Percentiles rank a stretch among this genome's conserved stretches.
Conservation (phyloP, 176 grass and related monocot species). For the Elymus sibiricus region DNA sequence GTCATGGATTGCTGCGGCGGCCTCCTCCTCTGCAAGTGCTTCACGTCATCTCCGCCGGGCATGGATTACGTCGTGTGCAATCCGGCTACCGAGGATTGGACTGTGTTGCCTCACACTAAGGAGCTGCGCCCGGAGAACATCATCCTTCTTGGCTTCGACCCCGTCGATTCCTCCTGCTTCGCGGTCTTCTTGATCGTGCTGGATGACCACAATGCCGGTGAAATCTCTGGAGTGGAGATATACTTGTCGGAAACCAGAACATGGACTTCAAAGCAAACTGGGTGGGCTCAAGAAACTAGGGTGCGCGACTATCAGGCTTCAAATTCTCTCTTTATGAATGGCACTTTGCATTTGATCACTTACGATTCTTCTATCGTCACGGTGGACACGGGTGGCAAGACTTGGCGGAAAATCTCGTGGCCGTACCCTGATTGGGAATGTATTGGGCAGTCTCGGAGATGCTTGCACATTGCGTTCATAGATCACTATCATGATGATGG, state of each 20-base stretch:
- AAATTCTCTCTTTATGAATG: too few relatives aligned
- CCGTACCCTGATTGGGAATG: neutral
- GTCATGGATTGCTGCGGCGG: neutral
- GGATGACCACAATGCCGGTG: neutral
- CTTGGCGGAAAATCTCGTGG: neutral
- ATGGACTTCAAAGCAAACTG: neutral
- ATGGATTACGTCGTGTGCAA: neutral
- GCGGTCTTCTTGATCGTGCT: neutral
- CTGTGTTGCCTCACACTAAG: neutral
- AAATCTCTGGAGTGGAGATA: neutral
- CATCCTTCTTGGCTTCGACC: neutral
- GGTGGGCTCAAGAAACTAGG: too few relatives aligned
- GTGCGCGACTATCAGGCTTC: too few relatives aligned
- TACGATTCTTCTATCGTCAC: too few relatives aligned
- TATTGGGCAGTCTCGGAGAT: neutral
- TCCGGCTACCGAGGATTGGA: neutral
- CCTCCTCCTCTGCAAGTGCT: neutral
- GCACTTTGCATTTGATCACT: too few relatives aligned
- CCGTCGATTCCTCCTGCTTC: neutral
- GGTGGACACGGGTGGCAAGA: neutral
- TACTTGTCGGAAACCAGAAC: neutral
- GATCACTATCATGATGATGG: neutral
- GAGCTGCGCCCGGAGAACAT: neutral
- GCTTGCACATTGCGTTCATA: neutral
- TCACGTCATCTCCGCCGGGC: neutral